Base-by-base conservation (phyloP, 1,139 yeast genomes). In the Zygosaccharomyces pseudobailii region DNA sequence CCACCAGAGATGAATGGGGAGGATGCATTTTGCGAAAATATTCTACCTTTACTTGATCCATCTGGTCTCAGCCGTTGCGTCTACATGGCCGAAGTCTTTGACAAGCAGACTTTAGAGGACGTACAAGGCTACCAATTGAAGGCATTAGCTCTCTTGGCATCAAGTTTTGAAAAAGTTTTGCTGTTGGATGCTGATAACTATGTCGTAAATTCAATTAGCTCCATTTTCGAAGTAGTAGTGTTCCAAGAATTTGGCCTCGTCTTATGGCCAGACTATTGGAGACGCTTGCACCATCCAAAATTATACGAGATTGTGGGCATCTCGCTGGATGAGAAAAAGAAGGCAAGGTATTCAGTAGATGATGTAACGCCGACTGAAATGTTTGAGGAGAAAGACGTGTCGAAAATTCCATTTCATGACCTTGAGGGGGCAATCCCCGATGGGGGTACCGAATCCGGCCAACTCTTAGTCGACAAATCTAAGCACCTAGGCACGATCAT, bases 231-330 rank as follows among this genome's bases (percentile, higher is more conserved):
- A 6, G 71, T 77, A 42, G 76, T 75, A 37, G 76, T 86, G 4
- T 86, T 74, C 65, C 65, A 66, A 35, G 58, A 72, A 20, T 65
- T 72, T 45, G 90, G 92, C 1, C 72, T 84, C 68, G 75, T 86
- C 4, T 70, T 84, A 25, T 86, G 94, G 90, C 92, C 94, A 4
- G 95, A 87, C 65, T 86, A 79, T 62, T 87, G 95, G 95, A 73
- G 76, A 56, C 73, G 94, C 54, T 76, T 87, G 0, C 81, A 84
- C 2, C 76, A 84, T 4, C 94, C 94, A 4, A 68, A 65, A 27
- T 84, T 73, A 59, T 86, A 83, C 63, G 78, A 80, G 9, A 76
- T 86, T 49, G 86, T 87, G 1, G 83, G 75, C 4, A 66, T 77
- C 5, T 57, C 68, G 25, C 71, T 80, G 4, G 68, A 61, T 42